A percentile compares a stretch with the other conserved stretches of the same genome.
Evolutionary conservation across 768 basidiomycete species (phyloP).

Genomic region (Cystofilobasidium capitatum): DNA sequence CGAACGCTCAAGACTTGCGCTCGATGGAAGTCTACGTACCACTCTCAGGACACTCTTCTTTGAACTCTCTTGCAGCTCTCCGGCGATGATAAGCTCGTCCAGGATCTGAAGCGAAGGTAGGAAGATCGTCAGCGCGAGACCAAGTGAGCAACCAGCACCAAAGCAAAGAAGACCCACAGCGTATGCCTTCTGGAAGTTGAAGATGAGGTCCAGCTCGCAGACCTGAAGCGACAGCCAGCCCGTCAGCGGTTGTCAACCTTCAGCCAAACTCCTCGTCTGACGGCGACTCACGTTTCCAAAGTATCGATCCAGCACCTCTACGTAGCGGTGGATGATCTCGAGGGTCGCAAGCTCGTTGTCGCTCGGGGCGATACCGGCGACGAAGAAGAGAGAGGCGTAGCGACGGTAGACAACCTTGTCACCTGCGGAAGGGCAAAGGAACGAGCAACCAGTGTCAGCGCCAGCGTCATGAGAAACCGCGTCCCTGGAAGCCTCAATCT

Average conservation of each 20-base stretch:
- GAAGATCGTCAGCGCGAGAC: not conserved
- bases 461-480: too few relatives aligned
- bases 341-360: slow-evolving; percentile 90
- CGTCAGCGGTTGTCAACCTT: not conserved
- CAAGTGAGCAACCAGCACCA: not conserved
- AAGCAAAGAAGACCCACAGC: slow-evolving; percentile 45
- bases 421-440: not conserved
- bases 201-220: slow-evolving; percentile 84
- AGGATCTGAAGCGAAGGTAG: slow-evolving; percentile 46
- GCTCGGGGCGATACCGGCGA: slow-evolving; percentile 66
- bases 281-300: slow-evolving; percentile 68
- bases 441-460: too few relatives aligned
- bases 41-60: slow-evolving; percentile 51
- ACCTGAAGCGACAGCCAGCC: slow-evolving; percentile 31
- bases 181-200: slow-evolving; percentile 96
- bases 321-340: slow-evolving; percentile 88
- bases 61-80: slow-evolving; percentile 87
- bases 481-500: too few relatives aligned
- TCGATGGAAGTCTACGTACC: slow-evolving; percentile 32
- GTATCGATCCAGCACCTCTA: slow-evolving; percentile 72
- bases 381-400: slow-evolving; percentile 92
- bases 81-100: slow-evolving; percentile 86
- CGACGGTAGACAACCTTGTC: slow-evolving; percentile 81
- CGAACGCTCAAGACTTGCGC: not conserved
- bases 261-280: not conserved